phyloP scores from a whole-genome alignment of 2,329 filamentous ascomycete genomes.

The Trichoderma simmonsii region DNA sequence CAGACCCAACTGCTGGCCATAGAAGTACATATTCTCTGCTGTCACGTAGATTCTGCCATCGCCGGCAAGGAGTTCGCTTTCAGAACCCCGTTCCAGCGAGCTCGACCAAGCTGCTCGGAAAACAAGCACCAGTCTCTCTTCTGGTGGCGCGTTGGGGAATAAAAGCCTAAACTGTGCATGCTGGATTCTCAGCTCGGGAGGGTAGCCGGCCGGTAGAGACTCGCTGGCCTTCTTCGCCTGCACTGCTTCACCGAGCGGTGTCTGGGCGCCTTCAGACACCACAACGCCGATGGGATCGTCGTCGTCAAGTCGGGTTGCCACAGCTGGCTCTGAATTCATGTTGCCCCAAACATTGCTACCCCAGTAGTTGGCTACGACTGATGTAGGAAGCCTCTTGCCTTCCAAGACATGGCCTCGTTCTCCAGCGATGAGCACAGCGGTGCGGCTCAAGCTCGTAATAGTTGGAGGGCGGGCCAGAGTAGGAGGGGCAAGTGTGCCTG shows the following conservation, averaged over 20 bases:
- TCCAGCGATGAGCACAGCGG: constrained; percentile 75
- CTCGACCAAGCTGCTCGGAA: constrained; percentile 85
- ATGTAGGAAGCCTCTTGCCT: constrained; percentile 72
- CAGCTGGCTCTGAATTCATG: constrained; percentile 29
- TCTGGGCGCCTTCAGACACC: constrained; percentile 32
- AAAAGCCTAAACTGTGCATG: constrained; percentile 90
- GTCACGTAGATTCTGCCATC: constrained; percentile 84
- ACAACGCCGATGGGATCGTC: constrained; percentile 43
- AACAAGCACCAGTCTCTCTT: constrained; percentile 84
- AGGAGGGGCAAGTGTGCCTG: constrained; percentile 70
- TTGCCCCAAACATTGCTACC: constrained; percentile 74
- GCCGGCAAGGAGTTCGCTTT: constrained; percentile 49
- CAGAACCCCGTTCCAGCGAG: constrained; percentile 42
- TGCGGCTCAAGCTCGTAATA: constrained; percentile 80
- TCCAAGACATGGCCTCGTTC: constrained; percentile 69
- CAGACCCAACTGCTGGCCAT: constrained; percentile 89
- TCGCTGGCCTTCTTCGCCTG: constrained; percentile 38
- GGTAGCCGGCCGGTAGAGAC: constrained; percentile 73
- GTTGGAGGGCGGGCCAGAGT: constrained; percentile 82
- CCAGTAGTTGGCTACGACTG: constrained; percentile 91
- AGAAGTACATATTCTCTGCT: constrained; percentile 86
- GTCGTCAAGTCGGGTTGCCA: constrained; percentile 34
- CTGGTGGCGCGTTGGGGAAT: constrained; percentile 73
- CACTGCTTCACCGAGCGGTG: constrained; percentile 29
- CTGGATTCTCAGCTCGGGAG: constrained; percentile 75